phyloP scores from a whole-genome alignment of 441 rosid genomes.

The Omphalea diandra region DNA sequence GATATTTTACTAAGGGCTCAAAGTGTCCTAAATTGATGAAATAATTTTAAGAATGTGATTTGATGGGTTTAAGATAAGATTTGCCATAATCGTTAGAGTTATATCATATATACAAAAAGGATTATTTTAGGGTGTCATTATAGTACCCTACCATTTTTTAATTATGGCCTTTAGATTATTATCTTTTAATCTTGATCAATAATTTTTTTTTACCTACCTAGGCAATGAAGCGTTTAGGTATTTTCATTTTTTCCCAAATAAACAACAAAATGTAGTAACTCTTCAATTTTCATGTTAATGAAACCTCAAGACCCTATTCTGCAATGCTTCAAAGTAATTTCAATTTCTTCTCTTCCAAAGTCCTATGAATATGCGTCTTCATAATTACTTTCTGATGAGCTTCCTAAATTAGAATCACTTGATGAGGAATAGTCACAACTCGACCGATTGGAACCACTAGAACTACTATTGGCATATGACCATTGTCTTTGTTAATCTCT shows the following conservation, averaged over 20 bases:
- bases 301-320: conserved; percentile 4
- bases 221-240: no score
- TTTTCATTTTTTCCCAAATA: conserved; percentile 3
- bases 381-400: conserved; percentile 91
- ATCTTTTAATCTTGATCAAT: no score
- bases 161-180: no score
- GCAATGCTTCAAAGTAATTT: conserved; percentile 3
- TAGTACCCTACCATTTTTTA: no score
- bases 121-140: no score
- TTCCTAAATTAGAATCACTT: conserved; percentile 84
- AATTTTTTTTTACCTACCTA: no score
- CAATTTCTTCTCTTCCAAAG: background rate
- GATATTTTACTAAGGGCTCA: no score
- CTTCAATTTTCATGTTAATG: conserved; percentile 7
- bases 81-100: no score
- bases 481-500: conserved; percentile 85
- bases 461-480: conserved; percentile 60
- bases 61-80: no score
- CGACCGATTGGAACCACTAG: conserved; percentile 69
- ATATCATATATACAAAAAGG: no score
- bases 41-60: no score
- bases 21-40: no score
- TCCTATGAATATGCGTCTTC: conserved; percentile 69
- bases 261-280: conserved; percentile 21
- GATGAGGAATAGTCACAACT: conserved; percentile 82